Conservation (phyloP, 2,329 filamentous ascomycete species). For the Microdochium bolleyi region DNA sequence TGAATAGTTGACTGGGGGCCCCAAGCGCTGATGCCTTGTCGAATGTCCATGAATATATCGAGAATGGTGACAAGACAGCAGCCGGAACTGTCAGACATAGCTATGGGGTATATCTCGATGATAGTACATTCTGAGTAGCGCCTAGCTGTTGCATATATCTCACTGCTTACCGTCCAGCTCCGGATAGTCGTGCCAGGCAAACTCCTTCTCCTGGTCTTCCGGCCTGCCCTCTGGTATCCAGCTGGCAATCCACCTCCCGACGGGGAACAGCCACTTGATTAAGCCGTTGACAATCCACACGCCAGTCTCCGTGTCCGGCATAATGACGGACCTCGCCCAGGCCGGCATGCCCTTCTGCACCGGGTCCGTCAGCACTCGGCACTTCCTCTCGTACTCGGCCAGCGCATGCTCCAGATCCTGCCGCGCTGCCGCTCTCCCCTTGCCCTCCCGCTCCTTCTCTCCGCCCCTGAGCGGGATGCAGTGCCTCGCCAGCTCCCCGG, state of each 20-base stretch:
- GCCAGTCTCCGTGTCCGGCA: neutral
- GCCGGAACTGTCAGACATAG: no score
- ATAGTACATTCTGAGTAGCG: no score
- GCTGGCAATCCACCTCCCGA: neutral
- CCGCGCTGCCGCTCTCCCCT: no score
- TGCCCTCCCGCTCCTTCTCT: neutral
- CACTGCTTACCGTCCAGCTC: neutral
- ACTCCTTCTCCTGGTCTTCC: neutral
- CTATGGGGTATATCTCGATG: neutral
- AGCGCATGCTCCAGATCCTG: slow-evolving; percentile 13
- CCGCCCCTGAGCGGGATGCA: slow-evolving; percentile 10
- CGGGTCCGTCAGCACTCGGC: neutral
- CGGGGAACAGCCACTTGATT: neutral
- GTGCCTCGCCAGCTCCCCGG: slow-evolving; percentile 30
- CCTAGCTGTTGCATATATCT: no score
- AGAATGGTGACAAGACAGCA: no score
- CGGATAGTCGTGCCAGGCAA: neutral
- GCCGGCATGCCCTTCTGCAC: neutral
- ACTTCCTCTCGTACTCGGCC: slow-evolving; percentile 28
- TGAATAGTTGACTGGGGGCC: no score
- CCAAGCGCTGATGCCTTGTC: no score
- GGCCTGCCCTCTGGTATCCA: neutral
- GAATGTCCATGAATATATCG: no score
- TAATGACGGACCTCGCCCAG: neutral
- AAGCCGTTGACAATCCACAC: neutral